Evolutionary conservation across 192 early-diverging fungal species (phyloP), one percentile per base, ranked within the genome.

Genomic region (Mortierella hygrophila): DNA sequence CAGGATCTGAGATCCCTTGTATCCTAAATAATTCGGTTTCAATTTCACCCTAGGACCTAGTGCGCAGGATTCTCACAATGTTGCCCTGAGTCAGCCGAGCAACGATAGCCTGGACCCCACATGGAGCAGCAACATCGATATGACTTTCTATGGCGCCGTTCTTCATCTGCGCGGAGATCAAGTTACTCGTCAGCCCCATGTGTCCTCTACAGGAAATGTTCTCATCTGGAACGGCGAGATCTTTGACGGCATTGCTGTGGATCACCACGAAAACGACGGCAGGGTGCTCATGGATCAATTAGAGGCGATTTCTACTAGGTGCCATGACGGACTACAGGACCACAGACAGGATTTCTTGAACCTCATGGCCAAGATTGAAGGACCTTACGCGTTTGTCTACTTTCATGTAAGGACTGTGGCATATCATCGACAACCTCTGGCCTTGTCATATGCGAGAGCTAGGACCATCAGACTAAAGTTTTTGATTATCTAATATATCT

Each of bases 211-310:
- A 21, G 86, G 89, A 29, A 89, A 95, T 68, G 75, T 94, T 23
- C 83, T 96, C 23, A 89, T 93, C 83, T 96, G 95, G 95, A 99
- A 99, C 86, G 98, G 98, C 37, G 98, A 99, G 81, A 91, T 98
- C 35, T 99, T 97, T 90, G 92, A 89, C 57, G 97, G 96, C 1
- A 83, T 96, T 5, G 82, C 92, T 38, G 92, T 96, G 40, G 80
- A 78, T 68, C 80, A 83, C 68, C 78, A 83, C 54, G 46, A 80
- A 46, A 78, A 82, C 68, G 84, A 86, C 23, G 84, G 84, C 0
- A 23, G 74, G 29, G 79, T 86, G 7, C 76, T 86, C 6, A 86
- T 86, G 84, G 68, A 70, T 55, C 63, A 55, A 54, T 38, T 86
- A 47, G 82, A 79, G 37, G 41, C 54, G 4, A 81, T 83, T n/a